A percentile compares a stretch with the other conserved stretches of the same genome.
Evolutionary conservation across 345 rosid species (phyloP).

Genomic region (Camelina sativa): DNA sequence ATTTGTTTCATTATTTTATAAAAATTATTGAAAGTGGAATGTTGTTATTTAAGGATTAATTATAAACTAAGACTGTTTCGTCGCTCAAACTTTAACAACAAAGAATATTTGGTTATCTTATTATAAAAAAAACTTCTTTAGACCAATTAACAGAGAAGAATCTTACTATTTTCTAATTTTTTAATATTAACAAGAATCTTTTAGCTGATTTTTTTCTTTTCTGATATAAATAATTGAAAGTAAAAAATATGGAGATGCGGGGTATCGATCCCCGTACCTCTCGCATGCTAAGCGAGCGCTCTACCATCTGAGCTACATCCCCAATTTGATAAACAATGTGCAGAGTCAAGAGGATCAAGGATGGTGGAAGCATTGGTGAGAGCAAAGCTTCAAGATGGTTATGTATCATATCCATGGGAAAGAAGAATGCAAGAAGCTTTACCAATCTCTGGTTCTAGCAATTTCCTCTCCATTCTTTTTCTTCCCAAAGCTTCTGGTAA

Average conservation of each 20-base stretch:
- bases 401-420: slow-evolving; percentile 87
- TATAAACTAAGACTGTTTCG: too few relatives aligned
- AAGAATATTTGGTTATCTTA: too few relatives aligned
- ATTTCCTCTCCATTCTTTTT: slow-evolving; percentile 82
- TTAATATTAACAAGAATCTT: too few relatives aligned
- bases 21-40: too few relatives aligned
- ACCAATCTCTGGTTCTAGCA: slow-evolving; percentile 74
- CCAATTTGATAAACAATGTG: slow-evolving; percentile 34
- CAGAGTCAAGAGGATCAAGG: slow-evolving; percentile 83
- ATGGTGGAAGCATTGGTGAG: slow-evolving; percentile 71
- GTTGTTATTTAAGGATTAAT: slow-evolving; percentile 11
- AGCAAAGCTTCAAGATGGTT: slow-evolving; percentile 93
- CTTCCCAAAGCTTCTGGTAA: slow-evolving; percentile 88
- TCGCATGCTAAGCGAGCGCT: slow-evolving; percentile 94
- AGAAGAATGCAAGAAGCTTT: slow-evolving; percentile 69
- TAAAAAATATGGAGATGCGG: slow-evolving; percentile 60
- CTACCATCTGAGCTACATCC: slow-evolving; percentile 95
- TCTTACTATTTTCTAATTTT: too few relatives aligned
- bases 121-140: too few relatives aligned
- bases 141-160: too few relatives aligned
- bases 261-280: slow-evolving; percentile 90
- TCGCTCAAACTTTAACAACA: too few relatives aligned
- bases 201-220: neutral
- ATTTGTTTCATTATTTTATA: too few relatives aligned
- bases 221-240: neutral